A percentile compares a stretch with the other conserved stretches of the same genome.
phyloP scores from a whole-genome alignment of 2,329 filamentous ascomycete species.

The Purpureocillium takamizusanense region DNA sequence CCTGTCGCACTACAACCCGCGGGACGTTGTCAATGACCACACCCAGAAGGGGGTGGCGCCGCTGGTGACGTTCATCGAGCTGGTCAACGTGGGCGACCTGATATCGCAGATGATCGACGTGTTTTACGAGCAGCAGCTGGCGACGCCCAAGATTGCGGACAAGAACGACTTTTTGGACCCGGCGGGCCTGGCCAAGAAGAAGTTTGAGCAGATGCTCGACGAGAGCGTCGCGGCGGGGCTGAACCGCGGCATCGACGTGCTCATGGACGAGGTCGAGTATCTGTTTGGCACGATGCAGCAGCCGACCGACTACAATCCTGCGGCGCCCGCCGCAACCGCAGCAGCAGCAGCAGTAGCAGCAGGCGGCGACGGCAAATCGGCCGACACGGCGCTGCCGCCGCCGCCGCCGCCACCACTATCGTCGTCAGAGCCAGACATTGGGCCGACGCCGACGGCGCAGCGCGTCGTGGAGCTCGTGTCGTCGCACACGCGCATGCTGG shows the following conservation, averaged over 20 bases:
- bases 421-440: conserved; percentile 35
- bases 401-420: conserved; percentile 13
- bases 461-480: conserved; percentile 79
- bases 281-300: conserved; percentile 81
- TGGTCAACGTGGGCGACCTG: conserved; percentile 95
- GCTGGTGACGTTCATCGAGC: conserved; percentile 88
- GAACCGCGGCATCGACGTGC: conserved; percentile 94
- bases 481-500: conserved; percentile 84
- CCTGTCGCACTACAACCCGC: conserved; percentile 82
- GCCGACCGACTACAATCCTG: conserved; percentile 85
- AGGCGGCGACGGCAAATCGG: conserved; percentile 16
- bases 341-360: conserved; percentile 8
- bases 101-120: conserved; percentile 99
- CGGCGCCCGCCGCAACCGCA: conserved; percentile 15
- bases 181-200: conserved; percentile 90
- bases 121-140: conserved; percentile 93
- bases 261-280: conserved; percentile 98
- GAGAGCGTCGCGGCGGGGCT: conserved; percentile 91
- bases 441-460: conserved; percentile 69
- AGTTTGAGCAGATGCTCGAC: conserved; percentile 97
- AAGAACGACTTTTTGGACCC: conserved; percentile 91
- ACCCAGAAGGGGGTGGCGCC: conserved; percentile 72
- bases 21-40: conserved; percentile 66
- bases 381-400: too few relatives aligned
- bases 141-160: conserved; percentile 73